Evolutionary conservation across 2,329 filamentous ascomycete genomes (phyloP).

Genomic region (Penicillium frequentans): DNA sequence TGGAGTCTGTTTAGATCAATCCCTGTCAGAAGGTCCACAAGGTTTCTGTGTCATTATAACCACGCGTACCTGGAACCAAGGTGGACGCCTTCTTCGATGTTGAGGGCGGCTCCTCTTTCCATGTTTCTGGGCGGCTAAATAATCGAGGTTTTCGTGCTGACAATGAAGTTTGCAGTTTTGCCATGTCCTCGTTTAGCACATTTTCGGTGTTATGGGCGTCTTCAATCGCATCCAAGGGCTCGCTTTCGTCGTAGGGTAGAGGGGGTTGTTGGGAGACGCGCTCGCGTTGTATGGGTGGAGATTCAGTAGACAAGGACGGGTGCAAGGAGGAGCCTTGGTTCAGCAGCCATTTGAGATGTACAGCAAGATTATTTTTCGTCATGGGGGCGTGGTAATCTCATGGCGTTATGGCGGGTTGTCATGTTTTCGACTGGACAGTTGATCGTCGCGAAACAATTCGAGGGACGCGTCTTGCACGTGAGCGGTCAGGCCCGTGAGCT

Average conservation of each 20-base stretch:
- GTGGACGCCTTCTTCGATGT: constrained; percentile 17
- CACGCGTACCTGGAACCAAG: constrained; percentile 26
- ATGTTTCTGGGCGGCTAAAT: constrained; percentile 32
- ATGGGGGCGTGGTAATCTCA: constrained; percentile 41
- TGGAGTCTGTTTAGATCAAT: constrained; percentile 11
- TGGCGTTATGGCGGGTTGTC: constrained; percentile 19
- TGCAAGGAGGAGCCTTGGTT: constrained; percentile 38
- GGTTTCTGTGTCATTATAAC: background rate
- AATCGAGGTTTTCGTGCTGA: constrained; percentile 42
- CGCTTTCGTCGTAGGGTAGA: constrained; percentile 18
- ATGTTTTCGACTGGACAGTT: background rate
- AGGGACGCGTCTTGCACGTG: constrained; percentile 26
- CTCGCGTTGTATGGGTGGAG: constrained; percentile 23
- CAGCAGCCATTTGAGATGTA: constrained; percentile 50
- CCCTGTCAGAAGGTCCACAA: background rate
- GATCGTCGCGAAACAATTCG: constrained; percentile 11
- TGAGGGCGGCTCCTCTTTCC: constrained; percentile 19
- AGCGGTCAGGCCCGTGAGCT: constrained; percentile 16
- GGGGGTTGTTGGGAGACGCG: constrained; percentile 17
- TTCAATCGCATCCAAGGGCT: constrained; percentile 21
- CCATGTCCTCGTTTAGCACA: constrained; percentile 39
- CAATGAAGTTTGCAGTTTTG: constrained; percentile 43
- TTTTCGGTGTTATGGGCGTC: constrained; percentile 29
- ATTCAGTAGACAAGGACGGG: constrained; percentile 26
- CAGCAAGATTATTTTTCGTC: constrained; percentile 49